Evolutionary conservation across 768 basidiomycete genomes (phyloP).

Genomic region (Suillus tomentosus): DNA sequence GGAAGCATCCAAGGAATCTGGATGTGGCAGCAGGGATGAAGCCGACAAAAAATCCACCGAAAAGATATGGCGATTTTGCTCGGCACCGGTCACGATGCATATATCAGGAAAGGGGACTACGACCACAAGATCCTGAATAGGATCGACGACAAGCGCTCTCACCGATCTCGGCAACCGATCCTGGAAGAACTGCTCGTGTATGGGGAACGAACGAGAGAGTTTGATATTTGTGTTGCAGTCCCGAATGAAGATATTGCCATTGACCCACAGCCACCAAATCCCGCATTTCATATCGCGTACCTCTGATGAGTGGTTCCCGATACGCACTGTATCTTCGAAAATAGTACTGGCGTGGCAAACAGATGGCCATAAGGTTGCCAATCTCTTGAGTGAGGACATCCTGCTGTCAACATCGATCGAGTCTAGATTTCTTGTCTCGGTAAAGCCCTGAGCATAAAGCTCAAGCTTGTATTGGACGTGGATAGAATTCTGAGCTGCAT

Average conservation of each 20-base stretch:
- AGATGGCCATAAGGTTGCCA: neutral
- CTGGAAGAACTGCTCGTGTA: neutral
- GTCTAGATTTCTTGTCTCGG: neutral
- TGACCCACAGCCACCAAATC: slow-evolving; percentile 4
- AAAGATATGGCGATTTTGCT: neutral
- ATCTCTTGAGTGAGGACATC: slow-evolving; percentile 5
- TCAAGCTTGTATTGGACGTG: slow-evolving; percentile 1
- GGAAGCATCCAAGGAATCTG: neutral
- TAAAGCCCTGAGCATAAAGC: neutral
- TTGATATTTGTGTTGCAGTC: slow-evolving; percentile 1
- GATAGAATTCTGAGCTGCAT: neutral
- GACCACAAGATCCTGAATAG: neutral
- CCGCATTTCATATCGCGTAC: neutral
- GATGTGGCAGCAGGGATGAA: neutral
- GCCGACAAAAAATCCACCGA: neutral
- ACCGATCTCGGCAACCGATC: too few species aligned
- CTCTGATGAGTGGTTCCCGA: neutral
- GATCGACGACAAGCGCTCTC: neutral
- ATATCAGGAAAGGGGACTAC: neutral
- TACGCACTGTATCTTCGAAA: neutral
- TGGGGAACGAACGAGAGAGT: neutral
- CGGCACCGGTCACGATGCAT: neutral
- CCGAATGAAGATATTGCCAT: neutral
- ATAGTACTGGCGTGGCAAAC: neutral
- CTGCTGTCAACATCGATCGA: neutral